These are phyloP conservation scores for Fusarium anthophilum DNA, from an alignment of 2,329 filamentous ascomycete genomes.

Conservation along the genomic window DNA sequence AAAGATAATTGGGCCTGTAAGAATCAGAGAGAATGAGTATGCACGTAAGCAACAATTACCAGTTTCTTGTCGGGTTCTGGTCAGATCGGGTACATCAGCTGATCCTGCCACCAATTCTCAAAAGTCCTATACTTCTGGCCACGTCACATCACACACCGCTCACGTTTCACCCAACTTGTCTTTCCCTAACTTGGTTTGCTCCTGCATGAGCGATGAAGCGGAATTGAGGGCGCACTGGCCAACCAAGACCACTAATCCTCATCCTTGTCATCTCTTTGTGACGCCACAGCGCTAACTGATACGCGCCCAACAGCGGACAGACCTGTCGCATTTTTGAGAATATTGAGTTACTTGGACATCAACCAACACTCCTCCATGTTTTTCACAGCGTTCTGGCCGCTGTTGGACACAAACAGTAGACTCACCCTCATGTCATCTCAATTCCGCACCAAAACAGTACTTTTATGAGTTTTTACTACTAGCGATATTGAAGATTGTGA, in stretches of 20 bases:
- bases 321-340: too few species aligned
- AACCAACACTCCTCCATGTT: too few species aligned
- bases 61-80: not conserved
- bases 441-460: too few species aligned
- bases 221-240: not conserved
- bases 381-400: too few species aligned
- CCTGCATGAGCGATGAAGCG: rapidly evolving
- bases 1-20: not conserved
- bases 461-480: too few species aligned
- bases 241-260: not conserved
- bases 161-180: rapidly evolving
- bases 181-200: not conserved
- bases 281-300: not conserved
- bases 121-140: not conserved
- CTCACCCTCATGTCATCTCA: too few species aligned
- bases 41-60: too few species aligned
- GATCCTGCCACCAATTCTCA: rapidly evolving
- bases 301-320: not conserved
- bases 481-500: too few species aligned
- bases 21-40: not conserved
- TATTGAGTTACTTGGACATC: too few species aligned
- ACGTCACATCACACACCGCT: not conserved
- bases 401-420: too few species aligned
- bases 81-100: rapidly evolving
- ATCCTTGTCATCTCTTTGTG: rapidly evolving